Base-by-base conservation (phyloP, 1,284 basidiomycete genomes). In the Tilletia walkeri region DNA sequence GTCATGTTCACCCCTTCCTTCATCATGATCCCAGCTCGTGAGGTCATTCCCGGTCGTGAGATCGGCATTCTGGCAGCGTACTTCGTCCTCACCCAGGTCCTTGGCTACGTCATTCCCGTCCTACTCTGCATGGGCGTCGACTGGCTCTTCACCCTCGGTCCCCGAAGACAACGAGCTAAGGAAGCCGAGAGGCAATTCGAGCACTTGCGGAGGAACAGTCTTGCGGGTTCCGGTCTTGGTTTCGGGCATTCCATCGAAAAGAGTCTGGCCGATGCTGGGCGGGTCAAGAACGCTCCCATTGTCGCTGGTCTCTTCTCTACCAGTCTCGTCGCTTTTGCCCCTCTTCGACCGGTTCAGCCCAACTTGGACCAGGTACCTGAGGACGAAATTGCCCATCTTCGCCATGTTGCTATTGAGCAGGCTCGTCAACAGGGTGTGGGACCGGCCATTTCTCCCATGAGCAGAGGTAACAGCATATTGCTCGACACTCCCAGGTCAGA, bases 1-100 rank as follows among this genome's bases (percentile, higher is more conserved):
- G 76, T 78, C 65, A 78, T 78, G 77, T 80, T 79, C 24, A 80
- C 78, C 10, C 75, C 77, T 18, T 70, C 71, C 38, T 80, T 80
- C 69, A 76, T 80, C 54, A 71, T 80, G 9, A 79, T 80, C 67
- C 79, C 79, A 0, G 77, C 77, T 20, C 50, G 78, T 7, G 79
- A 80, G 71, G 67, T 77, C 14, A 78, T 80, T 34, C 68, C 66
- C 4, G 77, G 73, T 3, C 71, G 56, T 20, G 79, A 80, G 69
- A 78, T 80, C 30, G 79, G 78, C 4, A 34, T 78, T 61, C 68
- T 80, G 50, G 73, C 74, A 0, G 79, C 70, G 10, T 80, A 76
- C 75, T 80, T 80, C 61, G 67, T 74, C 12, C 72, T 71, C 2
- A 72, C 72, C 1, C 79, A 80, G 66, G 24, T 80, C 10, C 10